Conservation (phyloP, 345 rosid genomes). For the Toxicodendron radicans region DNA sequence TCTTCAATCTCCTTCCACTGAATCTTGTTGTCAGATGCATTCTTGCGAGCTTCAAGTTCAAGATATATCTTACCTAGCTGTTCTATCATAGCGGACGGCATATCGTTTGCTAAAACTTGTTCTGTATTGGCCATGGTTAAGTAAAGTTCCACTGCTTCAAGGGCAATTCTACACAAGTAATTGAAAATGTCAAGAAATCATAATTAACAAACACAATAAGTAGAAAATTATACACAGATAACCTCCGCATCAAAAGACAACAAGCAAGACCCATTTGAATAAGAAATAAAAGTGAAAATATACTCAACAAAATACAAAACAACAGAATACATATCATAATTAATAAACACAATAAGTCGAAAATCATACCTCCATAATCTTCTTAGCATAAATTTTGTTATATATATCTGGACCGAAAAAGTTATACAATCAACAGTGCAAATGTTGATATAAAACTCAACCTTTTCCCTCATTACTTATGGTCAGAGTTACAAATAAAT, state of each 20-base stretch:
- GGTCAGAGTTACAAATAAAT: background rate
- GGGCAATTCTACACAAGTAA: conserved; percentile 19
- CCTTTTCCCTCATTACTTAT: background rate
- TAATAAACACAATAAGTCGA: background rate
- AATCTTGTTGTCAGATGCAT: conserved; percentile 31
- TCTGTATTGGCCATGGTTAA: conserved; percentile 27
- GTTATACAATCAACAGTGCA: background rate
- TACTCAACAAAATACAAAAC: background rate
- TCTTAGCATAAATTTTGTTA: background rate
- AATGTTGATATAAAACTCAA: conserved; percentile 1
- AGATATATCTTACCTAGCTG: conserved; percentile 42
- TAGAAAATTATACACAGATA: background rate
- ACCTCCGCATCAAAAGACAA: background rate
- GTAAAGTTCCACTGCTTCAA: conserved; percentile 11
- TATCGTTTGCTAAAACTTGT: conserved; percentile 27
- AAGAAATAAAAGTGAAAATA: background rate
- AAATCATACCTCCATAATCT: background rate
- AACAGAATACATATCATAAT: background rate
- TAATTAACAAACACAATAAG: background rate
- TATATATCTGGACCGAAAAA: background rate
- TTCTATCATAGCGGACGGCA: conserved; percentile 37
- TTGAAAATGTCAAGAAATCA: conserved; percentile 9
- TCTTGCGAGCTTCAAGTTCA: conserved; percentile 40
- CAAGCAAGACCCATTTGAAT: background rate
- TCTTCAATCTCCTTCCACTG: conserved; percentile 54